Conservation (phyloP, 768 basidiomycete genomes). For the Russula brevipes region DNA sequence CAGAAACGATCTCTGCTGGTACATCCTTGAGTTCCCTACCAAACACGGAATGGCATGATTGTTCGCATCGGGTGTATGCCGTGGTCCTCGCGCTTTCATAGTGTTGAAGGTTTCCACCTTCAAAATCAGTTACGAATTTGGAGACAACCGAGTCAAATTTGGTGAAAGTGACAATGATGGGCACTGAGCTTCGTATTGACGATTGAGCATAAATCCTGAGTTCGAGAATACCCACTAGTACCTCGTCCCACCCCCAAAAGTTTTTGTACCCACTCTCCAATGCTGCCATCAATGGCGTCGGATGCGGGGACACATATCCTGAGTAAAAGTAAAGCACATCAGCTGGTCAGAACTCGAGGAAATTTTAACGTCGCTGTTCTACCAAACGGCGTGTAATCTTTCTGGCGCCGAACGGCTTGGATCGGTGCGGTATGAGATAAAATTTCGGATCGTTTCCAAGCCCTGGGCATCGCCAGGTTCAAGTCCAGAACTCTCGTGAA, state of each 20-base stretch:
- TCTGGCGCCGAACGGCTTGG: neutral
- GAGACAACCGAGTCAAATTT: constrained; percentile 4
- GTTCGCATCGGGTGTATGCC: neutral
- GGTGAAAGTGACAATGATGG: constrained; percentile 4
- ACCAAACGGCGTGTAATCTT: constrained; percentile 13
- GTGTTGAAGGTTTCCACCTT: neutral
- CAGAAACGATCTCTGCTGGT: constrained; percentile 9
- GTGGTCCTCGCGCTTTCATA: neutral
- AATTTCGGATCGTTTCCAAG: constrained; percentile 2
- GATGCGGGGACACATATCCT: constrained; percentile 10
- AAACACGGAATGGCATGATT: neutral
- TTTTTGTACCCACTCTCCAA: neutral
- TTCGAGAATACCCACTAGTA: neutral
- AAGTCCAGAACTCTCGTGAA: constrained; percentile 7
- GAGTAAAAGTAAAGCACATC: neutral
- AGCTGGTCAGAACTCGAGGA: neutral
- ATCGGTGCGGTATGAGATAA: constrained; percentile 1
- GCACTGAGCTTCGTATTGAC: neutral
- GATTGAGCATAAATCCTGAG: neutral
- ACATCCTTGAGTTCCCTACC: neutral
- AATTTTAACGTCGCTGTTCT: neutral
- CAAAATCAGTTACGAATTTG: neutral
- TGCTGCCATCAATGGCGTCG: neutral
- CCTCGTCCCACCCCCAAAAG: constrained; percentile 1
- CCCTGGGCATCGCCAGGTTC: neutral